phyloP scores from a whole-genome alignment of 2,329 filamentous ascomycete species.

The Ophiostoma angusticollis region DNA sequence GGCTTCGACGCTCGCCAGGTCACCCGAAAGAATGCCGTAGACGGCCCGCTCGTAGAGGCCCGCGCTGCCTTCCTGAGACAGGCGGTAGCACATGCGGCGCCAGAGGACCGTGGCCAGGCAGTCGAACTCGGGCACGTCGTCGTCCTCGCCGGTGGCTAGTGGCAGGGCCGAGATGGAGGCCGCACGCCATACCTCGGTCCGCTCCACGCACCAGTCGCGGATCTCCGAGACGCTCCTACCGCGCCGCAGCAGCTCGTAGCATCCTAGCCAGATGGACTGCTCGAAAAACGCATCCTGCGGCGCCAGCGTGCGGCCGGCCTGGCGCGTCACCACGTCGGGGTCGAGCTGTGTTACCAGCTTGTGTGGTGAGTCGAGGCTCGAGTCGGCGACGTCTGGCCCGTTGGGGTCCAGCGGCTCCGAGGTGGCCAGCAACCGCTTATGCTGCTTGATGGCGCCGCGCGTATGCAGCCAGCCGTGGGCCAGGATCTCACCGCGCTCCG shows the following conservation, averaged over 20 bases:
- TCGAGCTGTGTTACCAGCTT: conserved; percentile 77
- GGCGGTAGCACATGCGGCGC: conserved; percentile 63
- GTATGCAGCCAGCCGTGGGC: conserved; percentile 89
- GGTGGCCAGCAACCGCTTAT: conserved; percentile 66
- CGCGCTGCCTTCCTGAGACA: conserved; percentile 55
- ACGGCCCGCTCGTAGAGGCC: conserved; percentile 78
- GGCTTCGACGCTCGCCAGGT: conserved; percentile 58
- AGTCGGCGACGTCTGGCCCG: conserved; percentile 41
- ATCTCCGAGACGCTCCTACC: conserved; percentile 65
- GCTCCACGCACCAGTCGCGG: conserved; percentile 72
- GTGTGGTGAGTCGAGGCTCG: conserved; percentile 45
- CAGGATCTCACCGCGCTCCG: conserved; percentile 69
- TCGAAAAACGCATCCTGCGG: conserved; percentile 81
- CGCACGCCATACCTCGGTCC: conserved; percentile 81
- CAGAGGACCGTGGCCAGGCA: conserved; percentile 48
- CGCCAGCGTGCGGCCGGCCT: conserved; percentile 57
- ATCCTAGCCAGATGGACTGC: conserved; percentile 81
- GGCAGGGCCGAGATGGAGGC: conserved; percentile 65
- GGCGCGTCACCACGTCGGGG: conserved; percentile 75
- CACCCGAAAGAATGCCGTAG: conserved; percentile 80
- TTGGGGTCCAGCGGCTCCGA: conserved; percentile 52
- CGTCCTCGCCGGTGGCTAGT: conserved; percentile 37
- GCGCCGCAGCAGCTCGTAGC: conserved; percentile 80
- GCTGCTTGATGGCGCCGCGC: conserved; percentile 74
- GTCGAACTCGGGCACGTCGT: conserved; percentile 27